A percentile compares a stretch with the other conserved stretches of the same genome.
Evolutionary conservation across 495 filamentous ascomycete genomes (phyloP).

Genomic region (Physcia stellaris): DNA sequence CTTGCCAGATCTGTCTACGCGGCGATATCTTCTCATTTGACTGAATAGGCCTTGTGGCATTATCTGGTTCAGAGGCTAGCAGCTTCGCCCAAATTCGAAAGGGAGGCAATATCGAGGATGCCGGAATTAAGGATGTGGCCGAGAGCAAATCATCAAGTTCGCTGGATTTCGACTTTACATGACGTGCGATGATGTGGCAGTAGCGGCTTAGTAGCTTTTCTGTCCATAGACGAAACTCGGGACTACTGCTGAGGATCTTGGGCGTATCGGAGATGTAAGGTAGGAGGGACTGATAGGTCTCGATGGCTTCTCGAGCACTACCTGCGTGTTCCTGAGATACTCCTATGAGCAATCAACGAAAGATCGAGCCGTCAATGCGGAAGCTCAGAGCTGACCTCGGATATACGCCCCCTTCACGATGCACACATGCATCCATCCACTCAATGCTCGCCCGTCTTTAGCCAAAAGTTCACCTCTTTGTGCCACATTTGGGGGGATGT

Average conservation of each 20-base stretch:
- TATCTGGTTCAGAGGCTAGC: conserved; percentile 26
- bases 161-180: conserved; percentile 12
- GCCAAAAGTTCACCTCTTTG: conserved; percentile 34
- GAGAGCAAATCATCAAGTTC: conserved; percentile 23
- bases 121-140: conserved; percentile 30
- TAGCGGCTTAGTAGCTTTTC: conserved; percentile 61
- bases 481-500: conserved; percentile 49
- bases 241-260: conserved; percentile 19
- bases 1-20: conserved; percentile 56
- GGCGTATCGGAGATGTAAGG: conserved; percentile 29
- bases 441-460: conserved; percentile 30
- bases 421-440: conserved; percentile 68
- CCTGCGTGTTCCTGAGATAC: conserved; percentile 46
- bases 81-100: conserved; percentile 52
- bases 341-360: conserved; percentile 20
- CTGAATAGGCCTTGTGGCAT: neutral
- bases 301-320: conserved; percentile 40
- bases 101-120: conserved; percentile 33
- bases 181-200: conserved; percentile 44
- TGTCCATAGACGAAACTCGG: conserved; percentile 59
- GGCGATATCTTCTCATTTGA: conserved; percentile 15
- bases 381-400: conserved; percentile 35
- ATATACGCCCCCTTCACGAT: conserved; percentile 65
- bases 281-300: conserved; percentile 48
- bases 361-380: neutral